Conservation (phyloP, 2,329 filamentous ascomycete genomes). For the Alternaria tenuissima region DNA sequence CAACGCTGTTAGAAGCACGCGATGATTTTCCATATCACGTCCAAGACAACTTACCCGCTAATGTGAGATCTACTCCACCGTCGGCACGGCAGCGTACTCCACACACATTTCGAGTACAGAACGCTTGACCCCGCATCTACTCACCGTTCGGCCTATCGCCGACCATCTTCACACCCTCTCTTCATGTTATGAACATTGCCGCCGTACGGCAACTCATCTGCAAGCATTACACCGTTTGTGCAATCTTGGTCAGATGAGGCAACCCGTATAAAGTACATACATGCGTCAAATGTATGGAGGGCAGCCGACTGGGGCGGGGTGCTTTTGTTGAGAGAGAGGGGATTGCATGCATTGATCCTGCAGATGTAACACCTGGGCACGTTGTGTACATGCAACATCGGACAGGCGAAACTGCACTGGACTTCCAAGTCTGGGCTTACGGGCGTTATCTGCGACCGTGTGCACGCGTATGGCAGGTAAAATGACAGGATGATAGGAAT, state of each 20-base stretch:
- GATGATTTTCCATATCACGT: neutral
- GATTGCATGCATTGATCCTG: constrained; percentile 25
- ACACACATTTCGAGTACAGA: neutral
- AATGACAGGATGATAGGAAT: neutral
- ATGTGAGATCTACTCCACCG: neutral
- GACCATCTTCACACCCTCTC: constrained; percentile 2
- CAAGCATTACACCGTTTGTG: constrained; percentile 1
- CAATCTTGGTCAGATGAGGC: constrained; percentile 1
- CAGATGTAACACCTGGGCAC: constrained; percentile 30
- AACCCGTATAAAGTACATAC: constrained; percentile 9
- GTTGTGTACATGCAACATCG: constrained; percentile 17
- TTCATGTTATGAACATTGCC: neutral
- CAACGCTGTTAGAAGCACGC: neutral
- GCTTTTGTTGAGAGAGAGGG: constrained; percentile 31
- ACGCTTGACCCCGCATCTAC: neutral
- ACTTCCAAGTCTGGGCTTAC: constrained; percentile 3
- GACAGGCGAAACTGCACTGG: constrained; percentile 6
- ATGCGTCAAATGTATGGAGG: constrained; percentile 12
- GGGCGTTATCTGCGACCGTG: neutral
- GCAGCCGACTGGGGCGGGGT: constrained; percentile 17
- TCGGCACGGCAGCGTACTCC: neutral
- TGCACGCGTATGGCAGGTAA: constrained; percentile 5
- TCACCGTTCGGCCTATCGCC: constrained; percentile 1
- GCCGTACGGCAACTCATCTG: neutral
- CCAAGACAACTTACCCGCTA: neutral